Conservation (phyloP, 73 alveolate species). For the Paraurostyla sp. region DNA sequence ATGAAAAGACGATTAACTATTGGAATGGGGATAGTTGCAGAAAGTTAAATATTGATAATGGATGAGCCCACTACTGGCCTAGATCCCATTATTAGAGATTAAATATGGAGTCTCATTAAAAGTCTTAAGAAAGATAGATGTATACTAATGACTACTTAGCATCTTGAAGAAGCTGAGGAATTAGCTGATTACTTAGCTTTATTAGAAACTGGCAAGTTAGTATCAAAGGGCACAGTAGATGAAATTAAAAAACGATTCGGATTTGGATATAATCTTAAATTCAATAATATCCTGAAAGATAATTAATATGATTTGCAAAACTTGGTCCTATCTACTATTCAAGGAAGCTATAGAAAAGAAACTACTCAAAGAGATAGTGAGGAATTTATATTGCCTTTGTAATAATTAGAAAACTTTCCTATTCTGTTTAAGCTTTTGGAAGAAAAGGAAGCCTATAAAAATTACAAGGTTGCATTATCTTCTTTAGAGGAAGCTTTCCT, state of each 20-base stretch:
- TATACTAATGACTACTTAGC: slow-evolving; percentile 83
- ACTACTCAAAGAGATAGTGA: neutral
- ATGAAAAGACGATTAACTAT: slow-evolving; percentile 84
- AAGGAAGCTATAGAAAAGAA: neutral
- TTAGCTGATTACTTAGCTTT: slow-evolving; percentile 84
- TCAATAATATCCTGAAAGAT: too few relatives aligned
- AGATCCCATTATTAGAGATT: slow-evolving; percentile 83
- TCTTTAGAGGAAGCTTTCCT: slow-evolving; percentile 56
- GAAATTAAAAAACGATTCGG: slow-evolving; percentile 92
- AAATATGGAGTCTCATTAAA: slow-evolving; percentile 84
- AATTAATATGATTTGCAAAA: neutral
- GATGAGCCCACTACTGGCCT: slow-evolving; percentile 93
- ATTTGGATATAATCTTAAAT: slow-evolving; percentile 81
- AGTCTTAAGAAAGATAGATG: slow-evolving; percentile 78
- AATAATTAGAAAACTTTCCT: neutral
- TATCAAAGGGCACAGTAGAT: slow-evolving; percentile 90
- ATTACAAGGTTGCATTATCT: neutral
- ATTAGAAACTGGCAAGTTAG: slow-evolving; percentile 88
- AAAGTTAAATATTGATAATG: slow-evolving; percentile 73
- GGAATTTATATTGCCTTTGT: slow-evolving; percentile 9
- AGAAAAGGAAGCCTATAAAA: neutral
- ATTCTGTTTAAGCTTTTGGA: slow-evolving; percentile 23
- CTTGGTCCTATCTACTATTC: neutral
- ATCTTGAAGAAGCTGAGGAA: slow-evolving; percentile 87
- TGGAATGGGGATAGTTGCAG: slow-evolving; percentile 77